A percentile compares a stretch with the other conserved stretches of the same genome.
phyloP scores from a whole-genome alignment of 305 asterid species.

The Plantago coronopus region DNA sequence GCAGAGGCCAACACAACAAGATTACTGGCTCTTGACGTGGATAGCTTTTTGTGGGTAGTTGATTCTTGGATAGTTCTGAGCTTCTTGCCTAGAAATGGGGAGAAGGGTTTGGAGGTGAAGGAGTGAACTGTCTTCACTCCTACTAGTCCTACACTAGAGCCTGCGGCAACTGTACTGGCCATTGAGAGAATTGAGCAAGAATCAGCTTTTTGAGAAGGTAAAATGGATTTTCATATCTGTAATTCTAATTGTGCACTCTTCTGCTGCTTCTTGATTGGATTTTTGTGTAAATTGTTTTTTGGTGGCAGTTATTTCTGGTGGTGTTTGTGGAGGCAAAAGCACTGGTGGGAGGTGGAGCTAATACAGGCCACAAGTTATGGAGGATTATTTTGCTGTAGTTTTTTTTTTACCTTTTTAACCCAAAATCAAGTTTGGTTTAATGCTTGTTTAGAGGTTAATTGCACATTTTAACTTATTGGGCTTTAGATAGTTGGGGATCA shows the following conservation, averaged over 20 bases:
- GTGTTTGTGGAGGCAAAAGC: conserved; percentile 63
- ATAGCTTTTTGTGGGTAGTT: conserved; percentile 25
- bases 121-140: conserved; percentile 38
- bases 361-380: conserved; percentile 40
- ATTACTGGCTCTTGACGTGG: conserved; percentile 30
- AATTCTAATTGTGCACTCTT: conserved; percentile 4
- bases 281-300: neutral
- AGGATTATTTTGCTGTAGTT: too few species aligned
- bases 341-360: conserved; percentile 27
- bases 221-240: neutral
- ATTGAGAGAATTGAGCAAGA: conserved; percentile 23
- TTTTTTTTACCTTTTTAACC: too few species aligned
- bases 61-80: conserved; percentile 40
- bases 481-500: too few species aligned
- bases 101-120: conserved; percentile 40
- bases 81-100: conserved; percentile 63
- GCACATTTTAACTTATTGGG: too few species aligned
- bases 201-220: conserved; percentile 13
- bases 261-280: conserved; percentile 9
- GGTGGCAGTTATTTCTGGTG: conserved; percentile 44
- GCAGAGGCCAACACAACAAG: conserved; percentile 39
- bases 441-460: too few species aligned
- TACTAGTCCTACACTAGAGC: conserved; percentile 47
- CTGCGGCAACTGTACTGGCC: conserved; percentile 51
- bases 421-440: too few species aligned